Conservation (phyloP, 1,284 basidiomycete genomes). For the Apiotrichum mycotoxinovorans region DNA sequence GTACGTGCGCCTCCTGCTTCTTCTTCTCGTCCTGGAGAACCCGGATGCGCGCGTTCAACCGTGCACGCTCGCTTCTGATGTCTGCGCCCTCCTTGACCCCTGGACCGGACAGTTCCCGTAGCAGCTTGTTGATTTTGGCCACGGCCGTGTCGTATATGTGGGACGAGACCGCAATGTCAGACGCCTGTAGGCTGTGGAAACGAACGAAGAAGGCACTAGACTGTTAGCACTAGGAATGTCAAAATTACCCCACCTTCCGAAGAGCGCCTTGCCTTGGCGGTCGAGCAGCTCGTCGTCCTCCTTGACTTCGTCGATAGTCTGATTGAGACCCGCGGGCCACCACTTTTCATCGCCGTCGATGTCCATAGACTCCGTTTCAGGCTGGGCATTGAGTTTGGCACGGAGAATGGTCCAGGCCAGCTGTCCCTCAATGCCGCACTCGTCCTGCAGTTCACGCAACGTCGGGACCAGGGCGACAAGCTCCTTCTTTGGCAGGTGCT, state of each 20-base stretch:
- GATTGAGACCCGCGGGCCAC: constrained; percentile 33
- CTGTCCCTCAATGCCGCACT: constrained; percentile 72
- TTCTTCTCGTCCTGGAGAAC: constrained; percentile 37
- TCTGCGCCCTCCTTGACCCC: constrained; percentile 5
- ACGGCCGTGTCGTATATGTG: constrained; percentile 51
- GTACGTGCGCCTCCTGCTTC: constrained; percentile 48
- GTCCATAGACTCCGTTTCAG: constrained; percentile 15
- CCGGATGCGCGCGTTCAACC: constrained; percentile 29
- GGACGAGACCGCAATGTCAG: constrained; percentile 70
- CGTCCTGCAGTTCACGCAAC: constrained; percentile 64
- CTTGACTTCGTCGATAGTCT: constrained; percentile 36
- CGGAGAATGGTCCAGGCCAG: constrained; percentile 89
- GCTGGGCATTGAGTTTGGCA: constrained; percentile 64
- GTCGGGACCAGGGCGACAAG: constrained; percentile 56
- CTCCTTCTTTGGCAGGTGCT: constrained; percentile 47
- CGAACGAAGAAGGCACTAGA: constrained; percentile 74
- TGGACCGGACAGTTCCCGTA: constrained; percentile 41
- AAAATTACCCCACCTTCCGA: constrained; percentile 21
- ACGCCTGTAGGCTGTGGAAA: constrained; percentile 90
- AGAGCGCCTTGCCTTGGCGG: constrained; percentile 25
- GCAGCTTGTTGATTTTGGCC: constrained; percentile 42
- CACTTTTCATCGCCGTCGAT: constrained; percentile 19
- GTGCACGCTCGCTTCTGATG: constrained; percentile 23
- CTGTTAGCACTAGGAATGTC: constrained; percentile 3
- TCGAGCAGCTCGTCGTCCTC: constrained; percentile 30